Base-by-base conservation (phyloP, 345 rosid genomes). In the Salix udensis region DNA sequence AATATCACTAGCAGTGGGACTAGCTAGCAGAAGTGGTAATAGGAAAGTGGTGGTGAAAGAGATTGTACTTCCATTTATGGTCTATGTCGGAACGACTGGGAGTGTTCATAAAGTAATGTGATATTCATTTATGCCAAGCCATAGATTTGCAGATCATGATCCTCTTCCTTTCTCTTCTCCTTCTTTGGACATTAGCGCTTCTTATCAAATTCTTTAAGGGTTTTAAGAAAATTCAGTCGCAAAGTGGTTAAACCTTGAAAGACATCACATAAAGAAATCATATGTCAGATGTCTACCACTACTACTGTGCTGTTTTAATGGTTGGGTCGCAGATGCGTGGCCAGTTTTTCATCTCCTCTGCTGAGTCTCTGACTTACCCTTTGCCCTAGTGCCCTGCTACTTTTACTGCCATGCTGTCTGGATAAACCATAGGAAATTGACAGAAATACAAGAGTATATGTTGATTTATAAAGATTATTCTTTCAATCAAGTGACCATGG, bases 71-170 rank as follows among this genome's bases (percentile, higher is more conserved):
- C 64, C 77, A 72, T 80, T 78, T 73, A 23, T 76, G 36, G 44
- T 79, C 71, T 77, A 55, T 73, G 75, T 70, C 26, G 77, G 77
- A 73, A 80, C 26, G 26, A 24, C 50, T 74, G 73, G 62, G 81
- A 74, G 78, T 84, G 79, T 80, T 74, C 77, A 28, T 70, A 73
- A 18, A 72, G 80, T 75, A 77, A 78, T 72, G 78, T 70, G 72
- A 74, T 82, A 73, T 81, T 74, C 76, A 76, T 78, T 65, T 79
- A 76, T 82, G 80, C 68, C 77, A 71, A 85, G 66, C 72, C 55
- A 61, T 67, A 76, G 70, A 75, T 75, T 70, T 85, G 79, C 80
- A 80, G 55, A 53, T 76, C 31, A 13, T 65, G 16, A 50, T 37
- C 7, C 18, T 11, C 30, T 14, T 78, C 46, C 5, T 31, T 4